Evolutionary conservation across 495 filamentous ascomycete species (phyloP), one percentile per base, ranked within the genome.

Genomic region (Friedmanniomyces simplex): DNA sequence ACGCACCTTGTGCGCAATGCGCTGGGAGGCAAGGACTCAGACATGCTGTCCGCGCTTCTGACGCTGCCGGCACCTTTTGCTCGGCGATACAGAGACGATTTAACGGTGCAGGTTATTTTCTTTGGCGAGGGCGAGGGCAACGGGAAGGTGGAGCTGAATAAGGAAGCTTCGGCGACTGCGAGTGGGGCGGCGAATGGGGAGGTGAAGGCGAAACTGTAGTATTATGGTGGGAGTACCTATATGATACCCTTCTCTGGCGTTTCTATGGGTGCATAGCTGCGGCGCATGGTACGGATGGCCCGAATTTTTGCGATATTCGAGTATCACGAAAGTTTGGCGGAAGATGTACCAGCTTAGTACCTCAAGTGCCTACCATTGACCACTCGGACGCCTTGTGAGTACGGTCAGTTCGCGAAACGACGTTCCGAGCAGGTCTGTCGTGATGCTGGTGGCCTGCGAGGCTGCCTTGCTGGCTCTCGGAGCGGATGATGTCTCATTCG

Each of bases 71-170:
- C 86, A 52, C 94, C 94, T 0, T 95, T 87, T 64, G 91, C 89
- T 34, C 80, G 94, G 59, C 73, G 94, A 61, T 97, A 96, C 63
- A 81, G 88, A 55, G 93, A 98, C 68, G 93, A 98, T 71, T 75
- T 98, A 46, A 98, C 93, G 0, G 94, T 98, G 25, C 90, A 98
- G 72, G 93, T 98, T 42, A 94, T 98, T 67, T 98, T 98, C 79
- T 98, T 98, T 66, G 93, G 93, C 39, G 81, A 84, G 22, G 64
- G 71, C n/a, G 80, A 87, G 56, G 82, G 76, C 59, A 83, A 73
- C 7, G 88, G 89, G 21, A 82, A 85, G 54, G 82, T 98, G 3
- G 77, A 84, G 4, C 68, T 91, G 34, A 97, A 96, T 72, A 72
- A 82, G 63, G 93, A 96, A 66, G 93, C 91, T 2, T 94, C 83